Percentiles rank a stretch among this genome's conserved stretches.
phyloP scores from a whole-genome alignment of 257 asterid genomes.

The Primulina huaijiensis region DNA sequence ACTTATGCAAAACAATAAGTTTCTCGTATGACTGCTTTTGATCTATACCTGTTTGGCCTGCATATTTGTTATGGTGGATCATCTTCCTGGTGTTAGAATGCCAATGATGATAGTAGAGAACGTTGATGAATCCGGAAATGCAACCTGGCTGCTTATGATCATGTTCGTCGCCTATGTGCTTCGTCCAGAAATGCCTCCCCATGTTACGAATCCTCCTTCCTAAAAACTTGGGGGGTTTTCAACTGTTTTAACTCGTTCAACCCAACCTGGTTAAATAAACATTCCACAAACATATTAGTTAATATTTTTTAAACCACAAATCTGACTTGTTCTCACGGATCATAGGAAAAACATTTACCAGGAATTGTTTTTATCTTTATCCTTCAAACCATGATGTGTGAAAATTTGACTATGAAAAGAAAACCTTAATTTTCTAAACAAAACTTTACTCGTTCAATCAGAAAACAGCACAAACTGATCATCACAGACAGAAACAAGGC shows the following conservation, averaged over 20 bases:
- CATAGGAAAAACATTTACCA: not conserved
- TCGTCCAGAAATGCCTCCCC: constrained; percentile 48
- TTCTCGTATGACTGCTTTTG: constrained; percentile 25
- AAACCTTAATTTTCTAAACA: not conserved
- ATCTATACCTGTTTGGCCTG: constrained; percentile 21
- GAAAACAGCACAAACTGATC: not conserved
- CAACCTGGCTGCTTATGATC: constrained; percentile 45
- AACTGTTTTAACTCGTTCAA: constrained; percentile 19
- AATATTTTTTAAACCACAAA: not conserved
- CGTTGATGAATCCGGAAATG: constrained; percentile 61
- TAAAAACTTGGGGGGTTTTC: not conserved
- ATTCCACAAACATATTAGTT: not conserved
- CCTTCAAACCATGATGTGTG: not conserved
- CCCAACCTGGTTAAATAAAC: constrained; percentile 1
- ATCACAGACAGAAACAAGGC: not conserved
- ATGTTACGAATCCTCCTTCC: constrained; percentile 23
- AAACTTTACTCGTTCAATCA: not conserved
- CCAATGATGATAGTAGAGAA: constrained; percentile 56
- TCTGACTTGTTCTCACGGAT: not conserved
- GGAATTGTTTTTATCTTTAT: not conserved
- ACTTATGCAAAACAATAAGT: not conserved
- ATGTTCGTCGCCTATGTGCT: constrained; percentile 30
- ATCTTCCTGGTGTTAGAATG: constrained; percentile 40
- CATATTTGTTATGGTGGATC: constrained; percentile 32
- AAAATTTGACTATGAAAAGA: not conserved